Base-by-base conservation (phyloP, 495 filamentous ascomycete species). In the Oidiodendron maius region DNA sequence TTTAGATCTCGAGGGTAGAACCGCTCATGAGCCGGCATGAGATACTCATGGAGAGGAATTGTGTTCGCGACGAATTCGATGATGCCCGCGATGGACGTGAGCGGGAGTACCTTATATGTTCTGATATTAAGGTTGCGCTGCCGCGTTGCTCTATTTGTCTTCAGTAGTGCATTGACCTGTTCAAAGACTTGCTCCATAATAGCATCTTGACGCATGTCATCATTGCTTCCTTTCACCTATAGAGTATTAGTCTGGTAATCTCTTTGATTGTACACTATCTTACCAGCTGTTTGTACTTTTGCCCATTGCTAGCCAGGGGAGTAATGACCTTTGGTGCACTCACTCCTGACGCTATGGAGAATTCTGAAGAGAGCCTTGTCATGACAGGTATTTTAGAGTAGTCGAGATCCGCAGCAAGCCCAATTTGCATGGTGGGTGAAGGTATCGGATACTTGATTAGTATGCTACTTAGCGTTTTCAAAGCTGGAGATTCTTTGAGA, bases 131-230 rank as follows among this genome's bases (percentile, higher is more conserved):
- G 73, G 53, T 91, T 86, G 1, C 93, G 84, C 57, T 94, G 90
- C 9, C 87, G 82, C 5, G 94, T 96, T 10, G 84, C 80, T 40
- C 85, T 80, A 56, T 96, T 86, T 20, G 84, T 83, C 65, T 86
- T 84, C 20, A 99, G 74, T 4, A 97, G 81, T 46, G 84, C 83
- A 58, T 86, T 95, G 23, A 96, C 93, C 75, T 95, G 87, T 40
- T 87, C 88, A 66, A 97, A 99, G 24, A 99, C 93, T 67, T 99
- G 93, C 63, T 97, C 94, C 94, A 99, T 99, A 68, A 99, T 99
- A 15, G 93, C 89, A 60, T 99, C 93, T 68, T 99, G 93, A n/a
- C 93, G 85, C 11, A 99, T 76, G 59, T 98, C 93, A 63, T 97
- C 91, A 53, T 87, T 90, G 22, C 91, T 89, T 57, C 87, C 86